phyloP scores from a whole-genome alignment of 2,329 filamentous ascomycete species.

The Ophiostoma piceae region DNA sequence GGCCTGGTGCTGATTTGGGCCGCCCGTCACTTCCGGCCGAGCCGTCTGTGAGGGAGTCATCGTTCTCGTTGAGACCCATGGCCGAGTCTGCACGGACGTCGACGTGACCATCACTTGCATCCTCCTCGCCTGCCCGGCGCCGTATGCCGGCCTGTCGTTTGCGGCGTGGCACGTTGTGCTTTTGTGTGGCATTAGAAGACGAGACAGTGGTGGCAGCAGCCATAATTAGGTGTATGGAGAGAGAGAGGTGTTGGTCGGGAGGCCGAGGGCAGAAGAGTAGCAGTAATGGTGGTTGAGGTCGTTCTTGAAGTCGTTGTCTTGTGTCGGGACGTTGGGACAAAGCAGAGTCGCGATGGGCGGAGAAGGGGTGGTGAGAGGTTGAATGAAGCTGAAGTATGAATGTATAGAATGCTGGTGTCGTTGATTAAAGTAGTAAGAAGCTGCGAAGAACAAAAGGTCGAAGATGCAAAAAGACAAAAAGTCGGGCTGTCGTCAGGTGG shows the following conservation, averaged over 20 bases:
- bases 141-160: slow-evolving; percentile 62
- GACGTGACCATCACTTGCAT: slow-evolving; percentile 55
- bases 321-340: background rate
- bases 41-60: slow-evolving; percentile 62
- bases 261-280: background rate
- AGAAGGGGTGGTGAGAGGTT: background rate
- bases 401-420: background rate
- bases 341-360: background rate
- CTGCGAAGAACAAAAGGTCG: background rate
- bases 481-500: background rate
- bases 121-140: slow-evolving; percentile 63
- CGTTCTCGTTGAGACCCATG: slow-evolving; percentile 58
- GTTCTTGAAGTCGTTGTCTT: background rate
- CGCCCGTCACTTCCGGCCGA: slow-evolving; percentile 59
- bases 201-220: slow-evolving; percentile 21
- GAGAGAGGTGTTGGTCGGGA: background rate
- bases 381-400: background rate
- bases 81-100: slow-evolving; percentile 40
- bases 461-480: background rate
- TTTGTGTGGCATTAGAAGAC: slow-evolving; percentile 20
- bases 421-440: background rate
- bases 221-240: slow-evolving; percentile 19
- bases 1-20: slow-evolving; percentile 40
- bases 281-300: background rate
- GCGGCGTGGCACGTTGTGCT: slow-evolving; percentile 43